Base-by-base conservation (phyloP, 176 grass and related monocot genomes). In the Bolboschoenus planiculmis region DNA sequence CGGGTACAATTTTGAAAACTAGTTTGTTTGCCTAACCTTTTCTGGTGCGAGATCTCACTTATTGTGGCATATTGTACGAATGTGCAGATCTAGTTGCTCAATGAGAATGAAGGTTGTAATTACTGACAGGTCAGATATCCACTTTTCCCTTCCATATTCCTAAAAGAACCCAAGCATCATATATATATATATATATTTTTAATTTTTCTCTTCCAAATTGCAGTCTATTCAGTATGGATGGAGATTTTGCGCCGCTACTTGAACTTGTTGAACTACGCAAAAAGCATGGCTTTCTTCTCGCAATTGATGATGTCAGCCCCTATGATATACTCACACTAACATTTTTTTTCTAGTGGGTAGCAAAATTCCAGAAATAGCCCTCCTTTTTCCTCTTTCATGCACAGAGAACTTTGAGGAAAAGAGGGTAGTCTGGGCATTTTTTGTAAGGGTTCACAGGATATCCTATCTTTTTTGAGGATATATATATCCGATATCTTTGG, bases 191-290 rank as follows among this genome's bases (percentile, higher is more conserved):
- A 80, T 53, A 27, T 39, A 43, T 37, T 26, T 33, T 31, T 10
- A 74, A 74, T 7, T 51, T 68, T 86, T 85, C 53, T 34, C 7
- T 62, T 86, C 83, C 33, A 42, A 87, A 42, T 64, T 91, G 85
- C 87, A 99, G 96, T 75, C 81, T 99, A 42, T 99, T 99, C 81
- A 93, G 91, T 81, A 93, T 99, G 96, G 92, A 93, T 89, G 96
- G 96, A 86, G 96, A 99, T 86, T 93, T 95, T 75, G 92, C 91
- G 83, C 96, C 92, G 39, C 84, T 98, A 24, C 34, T 55, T 83
- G 14, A 98, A 66, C 89, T 98, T 87, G 92, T 88, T 57, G 51
- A 87, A 40, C 81, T 98, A 72, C 85, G 89, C 60, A 90, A 82
- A 71, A 93, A 98, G 76, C 90, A 95, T 77, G 86, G 80, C 18